Evolutionary conservation across 1,284 basidiomycete genomes (phyloP).

Genomic region (Gomphus sp.): DNA sequence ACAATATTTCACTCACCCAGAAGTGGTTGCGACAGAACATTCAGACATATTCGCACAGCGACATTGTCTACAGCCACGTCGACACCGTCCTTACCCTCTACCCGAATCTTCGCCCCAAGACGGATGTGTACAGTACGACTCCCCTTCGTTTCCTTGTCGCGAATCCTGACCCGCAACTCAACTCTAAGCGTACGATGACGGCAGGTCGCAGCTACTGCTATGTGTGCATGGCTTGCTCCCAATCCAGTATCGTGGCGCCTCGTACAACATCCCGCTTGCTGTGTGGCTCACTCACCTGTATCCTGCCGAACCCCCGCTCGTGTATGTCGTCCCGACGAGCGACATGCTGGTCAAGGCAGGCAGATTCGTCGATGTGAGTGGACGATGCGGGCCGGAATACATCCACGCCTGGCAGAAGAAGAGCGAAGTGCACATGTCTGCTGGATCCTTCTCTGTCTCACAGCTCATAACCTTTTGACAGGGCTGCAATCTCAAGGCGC

Average conservation of each 20-base stretch:
- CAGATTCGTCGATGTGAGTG: slow-evolving; percentile 75
- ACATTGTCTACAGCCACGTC: slow-evolving; percentile 48
- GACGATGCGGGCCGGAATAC: slow-evolving; percentile 63
- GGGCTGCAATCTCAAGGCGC: slow-evolving; percentile 58
- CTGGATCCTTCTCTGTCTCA: slow-evolving; percentile 14
- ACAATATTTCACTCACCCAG: slow-evolving; percentile 30
- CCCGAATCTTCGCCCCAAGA: slow-evolving; percentile 74
- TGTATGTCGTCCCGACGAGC: slow-evolving; percentile 91
- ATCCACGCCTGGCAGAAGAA: slow-evolving; percentile 73
- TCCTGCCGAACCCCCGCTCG: slow-evolving; percentile 74
- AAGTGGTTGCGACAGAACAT: slow-evolving; percentile 72
- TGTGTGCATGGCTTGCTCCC: slow-evolving; percentile 88
- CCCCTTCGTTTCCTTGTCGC: slow-evolving; percentile 15
- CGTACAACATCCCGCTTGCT: slow-evolving; percentile 92
- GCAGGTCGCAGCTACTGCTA: slow-evolving; percentile 84
- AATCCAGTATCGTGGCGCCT: slow-evolving; percentile 64
- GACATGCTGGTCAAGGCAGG: slow-evolving; percentile 85
- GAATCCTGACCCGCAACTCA: slow-evolving; percentile 6
- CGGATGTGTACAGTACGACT: slow-evolving; percentile 82
- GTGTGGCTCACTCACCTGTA: slow-evolving; percentile 84
- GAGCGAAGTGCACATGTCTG: slow-evolving; percentile 57
- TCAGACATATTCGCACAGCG: slow-evolving; percentile 46
- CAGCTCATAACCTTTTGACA: slow-evolving; percentile 22
- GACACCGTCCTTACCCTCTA: slow-evolving; percentile 52
- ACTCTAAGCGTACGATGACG: slow-evolving; percentile 80